These are phyloP conservation scores for Solanum infundibuliforme DNA, from an alignment of 257 asterid species.

Conservation along the genomic window DNA sequence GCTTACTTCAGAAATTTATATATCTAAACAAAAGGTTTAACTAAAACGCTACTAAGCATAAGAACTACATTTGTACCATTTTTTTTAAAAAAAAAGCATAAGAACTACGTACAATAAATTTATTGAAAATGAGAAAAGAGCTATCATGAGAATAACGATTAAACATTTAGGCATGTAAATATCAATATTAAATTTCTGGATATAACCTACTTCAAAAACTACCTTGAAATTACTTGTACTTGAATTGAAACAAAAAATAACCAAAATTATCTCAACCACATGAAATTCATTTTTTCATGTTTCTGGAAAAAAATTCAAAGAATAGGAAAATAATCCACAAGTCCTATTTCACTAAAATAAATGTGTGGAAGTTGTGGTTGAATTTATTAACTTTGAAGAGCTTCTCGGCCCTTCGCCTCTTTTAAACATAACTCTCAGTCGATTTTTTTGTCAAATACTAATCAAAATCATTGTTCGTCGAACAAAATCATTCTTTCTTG, in stretches of 20 bases:
- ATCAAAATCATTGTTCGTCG: too few relatives aligned
- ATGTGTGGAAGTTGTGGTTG: not conserved
- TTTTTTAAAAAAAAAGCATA: too few relatives aligned
- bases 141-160: too few relatives aligned
- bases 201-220: not conserved
- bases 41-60: not conserved
- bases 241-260: too few relatives aligned
- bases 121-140: not conserved
- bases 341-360: not conserved
- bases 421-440: too few relatives aligned
- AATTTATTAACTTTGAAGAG: not conserved
- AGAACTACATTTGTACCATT: too few relatives aligned
- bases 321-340: not conserved
- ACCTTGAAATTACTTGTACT: not conserved
- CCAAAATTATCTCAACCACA: not conserved
- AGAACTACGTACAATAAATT: too few relatives aligned
- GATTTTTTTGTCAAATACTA: too few relatives aligned
- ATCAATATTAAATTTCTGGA: too few relatives aligned
- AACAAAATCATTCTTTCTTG: too few relatives aligned
- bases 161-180: too few relatives aligned
- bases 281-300: not conserved
- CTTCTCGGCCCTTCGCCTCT: not conserved
- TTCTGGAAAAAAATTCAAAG: not conserved
- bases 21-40: not conserved
- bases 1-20: not conserved